phyloP scores from a whole-genome alignment of 176 grass and related monocot genomes.

The Sorghum bicolor region DNA sequence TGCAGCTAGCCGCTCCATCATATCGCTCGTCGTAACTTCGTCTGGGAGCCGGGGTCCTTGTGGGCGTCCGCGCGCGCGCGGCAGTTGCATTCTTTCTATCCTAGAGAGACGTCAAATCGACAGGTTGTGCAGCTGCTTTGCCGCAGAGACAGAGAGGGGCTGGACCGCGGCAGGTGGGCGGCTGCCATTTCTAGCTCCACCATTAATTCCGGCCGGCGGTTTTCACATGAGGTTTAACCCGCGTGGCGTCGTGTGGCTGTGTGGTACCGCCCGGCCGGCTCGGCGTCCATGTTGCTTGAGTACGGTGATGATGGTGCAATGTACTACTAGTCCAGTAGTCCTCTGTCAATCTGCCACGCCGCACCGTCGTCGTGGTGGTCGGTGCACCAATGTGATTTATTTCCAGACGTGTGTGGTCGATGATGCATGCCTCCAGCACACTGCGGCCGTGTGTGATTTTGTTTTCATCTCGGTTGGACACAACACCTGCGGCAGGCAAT shows the following conservation, averaged over 20 bases:
- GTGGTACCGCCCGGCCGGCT: background rate
- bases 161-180: slow-evolving; percentile 37
- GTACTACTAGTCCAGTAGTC: background rate
- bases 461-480: no score
- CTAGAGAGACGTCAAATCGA: background rate
- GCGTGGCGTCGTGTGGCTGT: background rate
- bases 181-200: slow-evolving; percentile 49
- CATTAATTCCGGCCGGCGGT: slow-evolving; percentile 38
- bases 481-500: background rate
- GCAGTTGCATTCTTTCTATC: no score
- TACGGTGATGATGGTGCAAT: background rate
- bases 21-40: no score
- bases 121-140: background rate
- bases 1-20: background rate
- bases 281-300: background rate
- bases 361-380: background rate
- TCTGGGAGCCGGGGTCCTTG: background rate
- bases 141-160: background rate
- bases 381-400: no score
- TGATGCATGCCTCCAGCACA: no score
- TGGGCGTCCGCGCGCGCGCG: background rate
- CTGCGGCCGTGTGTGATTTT: background rate
- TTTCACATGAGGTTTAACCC: slow-evolving; percentile 28
- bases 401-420: no score
- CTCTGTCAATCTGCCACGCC: background rate